Base-by-base conservation (phyloP, 148 eudicot genomes). In the Euryodendron excelsum region DNA sequence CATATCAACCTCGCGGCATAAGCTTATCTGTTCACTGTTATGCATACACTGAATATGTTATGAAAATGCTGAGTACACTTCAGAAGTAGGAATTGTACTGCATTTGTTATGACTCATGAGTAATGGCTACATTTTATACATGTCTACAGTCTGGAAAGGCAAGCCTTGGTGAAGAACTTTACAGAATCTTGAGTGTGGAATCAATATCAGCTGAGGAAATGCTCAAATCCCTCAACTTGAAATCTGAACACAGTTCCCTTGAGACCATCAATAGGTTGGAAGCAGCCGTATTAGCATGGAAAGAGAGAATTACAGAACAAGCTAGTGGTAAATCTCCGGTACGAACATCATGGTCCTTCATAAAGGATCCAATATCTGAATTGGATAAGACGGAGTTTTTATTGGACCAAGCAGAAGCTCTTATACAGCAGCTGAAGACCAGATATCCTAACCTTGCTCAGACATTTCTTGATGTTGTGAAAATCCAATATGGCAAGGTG, bases 381-480 rank as follows among this genome's bases (percentile, higher is more conserved):
- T 68, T 86, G 50, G 94, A 90, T 72, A 96, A 87, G 82, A 73
- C 76, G 41, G 89, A 86, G 81, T 80, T 76, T 62, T 77, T 89
- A n/a, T 73, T 88, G 71, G 78, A 77, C 63, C 82, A 81, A 63
- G 88, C 88, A 28, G 97, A 92, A 81, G 75, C 80, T 67, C 89
- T 93, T 74, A 63, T 90, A 37, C 87, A 80, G 73, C 87, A 87
- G 84, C 80, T 96, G 59, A 91, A 85, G 84, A 83, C 79, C 81
- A 84, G 80, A 73, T 91, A 86, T 80, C 98, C 97, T 18, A 87
- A 93, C 76, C 97, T 96, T 77, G 97, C 99, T 62, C 99, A 86
- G 73, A 80, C 97, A 30, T 96, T 96, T 81, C 89, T 93, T 53
- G 86, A 93, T 69, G 94, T 82, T 33, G 85, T 87, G 60, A 96